Base-by-base conservation (phyloP, 228 moss, liverwort and hornwort species). In the Sphagnum fallax region DNA sequence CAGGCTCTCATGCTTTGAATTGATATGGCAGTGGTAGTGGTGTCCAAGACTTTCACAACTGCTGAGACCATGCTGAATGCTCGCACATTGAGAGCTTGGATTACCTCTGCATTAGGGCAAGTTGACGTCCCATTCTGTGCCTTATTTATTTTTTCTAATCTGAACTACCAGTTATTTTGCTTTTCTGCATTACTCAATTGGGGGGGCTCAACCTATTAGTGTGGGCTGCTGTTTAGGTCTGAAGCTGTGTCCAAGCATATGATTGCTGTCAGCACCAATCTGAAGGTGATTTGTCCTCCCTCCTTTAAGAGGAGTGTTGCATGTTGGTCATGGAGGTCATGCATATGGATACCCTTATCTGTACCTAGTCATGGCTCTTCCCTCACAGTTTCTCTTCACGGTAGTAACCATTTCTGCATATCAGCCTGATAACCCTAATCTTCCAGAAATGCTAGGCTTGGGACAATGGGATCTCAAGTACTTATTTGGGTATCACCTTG, bases 1-100 rank as follows among this genome's bases (percentile, higher is more conserved):
- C 52, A n/a, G 47, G 53, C 60, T 11, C 51, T 11, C 62, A 6
- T 52, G 66, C 10, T 47, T 10, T 53, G 51, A 67, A 47, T 49
- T 65, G 75, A 61, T 82, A 70, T 75, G 69, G 57, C 90, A 94
- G 94, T 98, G 75, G 85, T 98, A 70, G 82, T 98, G 55, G 89
- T 94, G n/a, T 98, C 98, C 9, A 98, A 98, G 66, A 98, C 94
- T 61, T 98, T 98, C 73, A 98, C 98, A 75, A 94, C 98, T 62
- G 69, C 90, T 63, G 98, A 98, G 81, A 98, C 98, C 59, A 98
- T 98, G 94, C 85, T 98, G 68, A 98, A 98, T 83, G 88, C 98
- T 64, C 82, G 87, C 81, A 98, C 98, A 6, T 79, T 98, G 85
- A 86, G 79, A 67, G 79, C 93, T 8, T 98, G 98, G 94, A 92